Conservation (phyloP, 257 asterid species). For the Capsicum pubescens region DNA sequence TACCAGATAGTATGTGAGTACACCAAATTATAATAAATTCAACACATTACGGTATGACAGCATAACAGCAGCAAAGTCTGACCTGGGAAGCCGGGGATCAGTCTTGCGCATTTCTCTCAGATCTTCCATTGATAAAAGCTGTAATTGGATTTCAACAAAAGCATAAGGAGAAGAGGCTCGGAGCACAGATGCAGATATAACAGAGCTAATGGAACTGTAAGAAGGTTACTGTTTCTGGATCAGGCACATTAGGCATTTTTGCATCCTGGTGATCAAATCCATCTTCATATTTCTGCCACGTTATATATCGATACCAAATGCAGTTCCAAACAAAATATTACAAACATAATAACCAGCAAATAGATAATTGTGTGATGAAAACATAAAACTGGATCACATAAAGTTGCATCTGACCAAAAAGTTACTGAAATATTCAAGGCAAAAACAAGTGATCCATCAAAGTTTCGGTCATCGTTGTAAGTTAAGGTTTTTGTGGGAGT, state of each 20-base stretch:
- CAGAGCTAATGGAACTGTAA: conserved; percentile 30
- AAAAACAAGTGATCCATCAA: conserved; percentile 26
- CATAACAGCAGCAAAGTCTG: conserved; percentile 26
- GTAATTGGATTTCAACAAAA: conserved; percentile 32
- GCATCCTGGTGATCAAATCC: conserved; percentile 85
- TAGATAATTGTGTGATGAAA: not conserved
- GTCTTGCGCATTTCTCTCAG: conserved; percentile 78
- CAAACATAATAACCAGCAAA: not conserved
- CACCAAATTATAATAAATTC: not conserved
- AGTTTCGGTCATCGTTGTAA: not conserved
- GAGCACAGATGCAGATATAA: conserved; percentile 22
- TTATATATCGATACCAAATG: conserved; percentile 13
- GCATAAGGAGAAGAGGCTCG: not conserved
- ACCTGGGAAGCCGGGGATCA: conserved; percentile 98
- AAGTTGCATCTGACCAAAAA: conserved; percentile 17
- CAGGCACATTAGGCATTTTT: conserved; percentile 73
- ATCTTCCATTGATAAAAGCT: conserved; percentile 93
- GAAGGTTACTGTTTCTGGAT: conserved; percentile 73
- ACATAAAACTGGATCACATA: not conserved
- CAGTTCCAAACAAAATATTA: not conserved
- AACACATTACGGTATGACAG: not conserved
- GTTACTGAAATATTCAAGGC: not conserved
- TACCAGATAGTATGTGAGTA: not conserved
- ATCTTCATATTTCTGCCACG: conserved; percentile 79
- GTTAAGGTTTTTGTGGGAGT: not conserved